Evolutionary conservation across 805 yeast genomes (phyloP), one percentile per base, ranked within the genome.

Genomic region (Ogataea ganodermae): DNA sequence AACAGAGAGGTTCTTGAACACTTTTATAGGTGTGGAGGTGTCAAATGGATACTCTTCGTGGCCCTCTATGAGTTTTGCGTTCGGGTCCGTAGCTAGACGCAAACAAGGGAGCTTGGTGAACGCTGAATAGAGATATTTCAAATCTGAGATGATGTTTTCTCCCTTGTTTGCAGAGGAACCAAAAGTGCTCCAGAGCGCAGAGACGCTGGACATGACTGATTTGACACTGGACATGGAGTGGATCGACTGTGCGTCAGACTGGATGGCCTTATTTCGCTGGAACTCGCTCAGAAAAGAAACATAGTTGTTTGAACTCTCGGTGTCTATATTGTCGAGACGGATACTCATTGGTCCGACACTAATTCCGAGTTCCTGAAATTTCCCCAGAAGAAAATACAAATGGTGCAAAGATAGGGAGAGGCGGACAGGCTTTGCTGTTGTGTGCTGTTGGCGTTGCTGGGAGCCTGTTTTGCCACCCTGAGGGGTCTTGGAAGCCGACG

Each of bases 21-120:
- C 71, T 32, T 67, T 68, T n/a, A 83, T 60, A 2, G 89, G 88
- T 7, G 84, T 83, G 4, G 84, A 75, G 3, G 87, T 81, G 57
- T 83, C 89, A 60, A 84, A 82, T 0, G 88, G 89, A 59, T 78
- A 83, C 59, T 83, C 88, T 57, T 83, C 86, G 60, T 81, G 83
- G 2, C 83, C 81, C 42, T 71, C 74, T 23, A 83, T 82, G 36
- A 79, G 66, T 51, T 72, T 76, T 14, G 84, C 76, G 51, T 80
- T 80, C 6, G 80, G 72, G 51, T 80, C 84, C 9, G 84, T 83
- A 10, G 83, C 76, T 46, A 83, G 60, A 28, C 84, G 67, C 42
- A 83, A 69, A 59, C 87, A 81, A 0, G 89, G 88, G 22, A 83
- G 68, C 52, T 82, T 82, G 3, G 86, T 78, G 62, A 83, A 83